Evolutionary conservation across 495 filamentous ascomycete species (phyloP), one percentile per base, ranked within the genome.

Genomic region (Hypoxylon rickii): DNA sequence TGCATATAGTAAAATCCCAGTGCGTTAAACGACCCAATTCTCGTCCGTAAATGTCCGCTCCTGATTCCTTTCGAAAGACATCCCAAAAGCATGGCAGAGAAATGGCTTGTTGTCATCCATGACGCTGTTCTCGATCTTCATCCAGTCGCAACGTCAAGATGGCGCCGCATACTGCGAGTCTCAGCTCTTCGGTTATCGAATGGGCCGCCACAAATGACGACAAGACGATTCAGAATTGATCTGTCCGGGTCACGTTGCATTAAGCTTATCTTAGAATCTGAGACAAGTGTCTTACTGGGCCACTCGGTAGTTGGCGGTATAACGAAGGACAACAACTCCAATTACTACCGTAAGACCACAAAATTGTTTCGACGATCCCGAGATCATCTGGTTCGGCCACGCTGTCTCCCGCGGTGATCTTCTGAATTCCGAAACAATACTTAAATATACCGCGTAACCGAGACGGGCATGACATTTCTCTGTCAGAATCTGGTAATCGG

Each of bases 401-500:
- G 36, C 20, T 47, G 38, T 24, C 3, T 50, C 31, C 47, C 48
- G 50, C 39, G 48, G 13, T 26, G 40, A 50, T 63, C 59, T 37
- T 40, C 11, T 40, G 43, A 42, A 32, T 39, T 50, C 33, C 44
- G 53, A 63, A 63, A 54, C 59, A 37, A 7, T 36, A 34, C 21
- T 22, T n/a, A 43, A 39, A 55, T 61, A 44, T 29, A 29, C 10
- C 24, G n/a, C n/a, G n/a, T 26, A 55, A 21, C 45, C 20, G 40
- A 40, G 38, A 22, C 18, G 22, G 46, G 22, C n/a, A 36, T 37
- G 22, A 36, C 21, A 7, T 26, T 46, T 44, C 36, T 17, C 53
- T 53, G n/a, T n/a, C n/a, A n/a, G 58, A 48, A 62, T 40, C 32
- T 41, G 3, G 46, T 11, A 54, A 44, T 44, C 56, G 56, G 39